phyloP scores from a whole-genome alignment of 2,329 filamentous ascomycete species.

The Scortechinia acanthostroma region DNA sequence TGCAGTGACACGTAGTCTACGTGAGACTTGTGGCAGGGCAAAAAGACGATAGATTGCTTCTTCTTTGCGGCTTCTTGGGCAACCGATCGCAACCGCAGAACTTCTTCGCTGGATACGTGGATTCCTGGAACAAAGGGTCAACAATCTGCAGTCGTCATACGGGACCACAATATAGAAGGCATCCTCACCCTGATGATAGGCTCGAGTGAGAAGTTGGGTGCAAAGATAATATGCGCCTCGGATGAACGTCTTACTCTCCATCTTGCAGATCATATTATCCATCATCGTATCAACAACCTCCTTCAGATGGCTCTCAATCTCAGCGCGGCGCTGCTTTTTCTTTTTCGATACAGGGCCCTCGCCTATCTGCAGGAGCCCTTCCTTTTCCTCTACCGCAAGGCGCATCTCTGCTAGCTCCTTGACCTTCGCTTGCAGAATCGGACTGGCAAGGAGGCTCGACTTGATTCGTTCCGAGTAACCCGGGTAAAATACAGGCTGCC shows the following conservation, averaged over 20 bases:
- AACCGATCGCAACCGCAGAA: slow-evolving; percentile 72
- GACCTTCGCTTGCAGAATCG: slow-evolving; percentile 70
- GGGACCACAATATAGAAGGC: no score
- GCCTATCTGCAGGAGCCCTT: slow-evolving; percentile 48
- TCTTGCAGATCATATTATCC: slow-evolving; percentile 97
- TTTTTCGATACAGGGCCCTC: slow-evolving; percentile 29
- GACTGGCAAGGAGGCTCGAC: slow-evolving; percentile 65
- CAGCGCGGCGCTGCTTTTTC: slow-evolving; percentile 43
- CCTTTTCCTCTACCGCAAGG: slow-evolving; percentile 68
- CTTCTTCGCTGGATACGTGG: slow-evolving; percentile 90
- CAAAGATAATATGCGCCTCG: slow-evolving; percentile 81
- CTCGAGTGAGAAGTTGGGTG: slow-evolving; percentile 81
- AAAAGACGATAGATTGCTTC: slow-evolving; percentile 90
- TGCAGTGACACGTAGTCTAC: slow-evolving; percentile 95
- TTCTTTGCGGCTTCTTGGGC: slow-evolving; percentile 76
- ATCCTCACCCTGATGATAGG: slow-evolving; percentile 77
- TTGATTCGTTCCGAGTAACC: slow-evolving; percentile 92
- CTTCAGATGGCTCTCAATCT: slow-evolving; percentile 67
- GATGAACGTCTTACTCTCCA: slow-evolving; percentile 91
- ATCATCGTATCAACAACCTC: slow-evolving; percentile 82
- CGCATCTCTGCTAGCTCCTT: slow-evolving; percentile 69
- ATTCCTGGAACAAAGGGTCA: no score
- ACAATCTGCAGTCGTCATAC: no score
- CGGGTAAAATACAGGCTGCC: slow-evolving; percentile 85
- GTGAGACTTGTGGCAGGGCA: slow-evolving; percentile 90